Percentiles rank a stretch among this genome's conserved stretches.
These are phyloP conservation scores for Leptographium procerum DNA, from an alignment of 2,329 filamentous ascomycete species.

Conservation along the genomic window DNA sequence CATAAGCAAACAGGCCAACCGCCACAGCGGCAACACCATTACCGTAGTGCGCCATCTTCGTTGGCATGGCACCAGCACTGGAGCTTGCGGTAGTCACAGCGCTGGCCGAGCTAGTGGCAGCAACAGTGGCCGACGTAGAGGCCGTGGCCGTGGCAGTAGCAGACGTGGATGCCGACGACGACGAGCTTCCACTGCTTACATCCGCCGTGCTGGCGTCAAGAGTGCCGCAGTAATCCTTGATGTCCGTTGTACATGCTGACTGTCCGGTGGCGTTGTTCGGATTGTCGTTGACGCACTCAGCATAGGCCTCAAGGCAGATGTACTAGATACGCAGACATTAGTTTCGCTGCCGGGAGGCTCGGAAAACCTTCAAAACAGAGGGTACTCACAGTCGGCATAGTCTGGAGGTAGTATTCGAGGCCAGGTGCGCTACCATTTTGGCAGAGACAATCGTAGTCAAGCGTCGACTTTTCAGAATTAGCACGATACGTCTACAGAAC, in stretches of 20 bases:
- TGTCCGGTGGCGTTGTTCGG: constrained; percentile 31
- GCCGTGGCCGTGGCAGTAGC: constrained; percentile 12
- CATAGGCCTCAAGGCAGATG: constrained; percentile 38
- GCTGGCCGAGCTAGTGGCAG: constrained; percentile 8
- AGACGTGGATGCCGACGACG: constrained; percentile 15
- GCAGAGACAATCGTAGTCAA: constrained; percentile 40
- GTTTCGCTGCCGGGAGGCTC: neutral
- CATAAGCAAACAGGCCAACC: constrained; percentile 39
- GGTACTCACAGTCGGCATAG: constrained; percentile 32
- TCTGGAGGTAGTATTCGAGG: constrained; percentile 42
- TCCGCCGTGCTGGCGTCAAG: constrained; percentile 26
- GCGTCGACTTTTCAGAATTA: constrained; percentile 21
- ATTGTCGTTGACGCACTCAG: constrained; percentile 33
- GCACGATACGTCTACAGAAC: neutral
- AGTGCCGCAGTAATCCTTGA: constrained; percentile 35
- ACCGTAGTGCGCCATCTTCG: constrained; percentile 23
- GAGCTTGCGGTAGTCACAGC: constrained; percentile 5
- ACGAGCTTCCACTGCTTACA: constrained; percentile 11
- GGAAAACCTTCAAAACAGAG: neutral
- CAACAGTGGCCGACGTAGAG: neutral
- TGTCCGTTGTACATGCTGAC: constrained; percentile 35
- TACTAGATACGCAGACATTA: constrained; percentile 22
- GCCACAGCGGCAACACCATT: constrained; percentile 38
- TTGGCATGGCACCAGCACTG: constrained; percentile 16
- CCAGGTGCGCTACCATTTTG: constrained; percentile 36